phyloP scores from a whole-genome alignment of 345 rosid genomes.

The Orychophragmus violaceus region DNA sequence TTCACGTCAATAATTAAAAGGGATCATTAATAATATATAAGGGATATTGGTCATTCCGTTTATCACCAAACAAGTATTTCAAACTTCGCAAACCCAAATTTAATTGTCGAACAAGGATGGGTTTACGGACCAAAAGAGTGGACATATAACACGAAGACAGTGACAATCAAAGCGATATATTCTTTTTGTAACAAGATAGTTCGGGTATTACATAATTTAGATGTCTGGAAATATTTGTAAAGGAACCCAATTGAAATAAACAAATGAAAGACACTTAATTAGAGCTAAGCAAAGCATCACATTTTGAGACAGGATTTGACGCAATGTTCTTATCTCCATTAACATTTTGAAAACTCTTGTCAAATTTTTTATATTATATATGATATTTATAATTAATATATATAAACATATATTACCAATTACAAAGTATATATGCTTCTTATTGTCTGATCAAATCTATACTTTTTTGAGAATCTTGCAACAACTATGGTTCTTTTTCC shows the following conservation, averaged over 20 bases:
- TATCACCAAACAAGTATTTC: too few species aligned
- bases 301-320: conserved; percentile 24
- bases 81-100: too few species aligned
- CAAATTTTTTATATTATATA: conserved; percentile 3
- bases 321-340: conserved; percentile 22
- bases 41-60: too few species aligned
- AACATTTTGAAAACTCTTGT: conserved; percentile 22
- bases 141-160: too few species aligned
- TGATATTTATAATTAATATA: neutral
- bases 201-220: neutral
- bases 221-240: neutral
- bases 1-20: too few species aligned
- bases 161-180: too few species aligned
- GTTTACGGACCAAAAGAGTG: too few species aligned
- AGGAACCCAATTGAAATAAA: conserved; percentile 5
- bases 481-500: conserved; percentile 1
- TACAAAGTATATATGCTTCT: conserved; percentile 21
- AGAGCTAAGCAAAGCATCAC: conserved; percentile 17
- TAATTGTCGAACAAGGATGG: too few species aligned
- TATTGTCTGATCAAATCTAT: conserved; percentile 20
- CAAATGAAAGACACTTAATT: conserved; percentile 13
- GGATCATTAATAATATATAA: too few species aligned
- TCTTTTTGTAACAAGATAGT: neutral
- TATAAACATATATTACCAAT: neutral
- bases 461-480: conserved; percentile 20